Evolutionary conservation across 176 grass and related monocot genomes (phyloP).

Genomic region (Lolium perenne): DNA sequence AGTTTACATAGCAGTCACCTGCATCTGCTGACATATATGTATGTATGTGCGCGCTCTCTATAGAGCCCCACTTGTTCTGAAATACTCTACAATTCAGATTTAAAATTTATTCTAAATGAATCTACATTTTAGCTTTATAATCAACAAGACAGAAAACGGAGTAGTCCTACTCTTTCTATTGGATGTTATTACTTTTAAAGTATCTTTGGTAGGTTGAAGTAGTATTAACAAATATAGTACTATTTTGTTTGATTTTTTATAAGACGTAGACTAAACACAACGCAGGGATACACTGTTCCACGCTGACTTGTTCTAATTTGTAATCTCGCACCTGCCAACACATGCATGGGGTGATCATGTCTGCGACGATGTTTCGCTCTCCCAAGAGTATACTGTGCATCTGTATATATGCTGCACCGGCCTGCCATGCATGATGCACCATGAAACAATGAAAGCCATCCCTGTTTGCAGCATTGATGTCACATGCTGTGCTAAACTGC

Average conservation of each 20-base stretch:
- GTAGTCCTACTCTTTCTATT: too few species aligned
- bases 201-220: too few species aligned
- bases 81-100: too few species aligned
- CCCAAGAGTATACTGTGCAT: too few species aligned
- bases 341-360: constrained; percentile 9
- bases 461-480: not conserved
- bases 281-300: not conserved
- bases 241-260: too few species aligned
- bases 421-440: not conserved
- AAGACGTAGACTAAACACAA: too few species aligned
- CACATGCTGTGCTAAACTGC: not conserved
- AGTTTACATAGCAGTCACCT: not conserved
- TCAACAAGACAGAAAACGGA: too few species aligned
- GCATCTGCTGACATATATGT: not conserved
- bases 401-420: too few species aligned
- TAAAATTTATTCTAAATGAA: too few species aligned
- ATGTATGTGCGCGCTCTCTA: not conserved
- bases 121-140: too few species aligned
- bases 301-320: not conserved
- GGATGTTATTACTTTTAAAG: too few species aligned
- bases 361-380: not conserved
- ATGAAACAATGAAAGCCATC: not conserved
- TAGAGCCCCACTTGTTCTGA: too few species aligned
- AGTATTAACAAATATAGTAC: not conserved
- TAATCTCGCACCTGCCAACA: not conserved